Base-by-base conservation (phyloP, 805 yeast genomes). In the Saccharomycopsis amapae region DNA sequence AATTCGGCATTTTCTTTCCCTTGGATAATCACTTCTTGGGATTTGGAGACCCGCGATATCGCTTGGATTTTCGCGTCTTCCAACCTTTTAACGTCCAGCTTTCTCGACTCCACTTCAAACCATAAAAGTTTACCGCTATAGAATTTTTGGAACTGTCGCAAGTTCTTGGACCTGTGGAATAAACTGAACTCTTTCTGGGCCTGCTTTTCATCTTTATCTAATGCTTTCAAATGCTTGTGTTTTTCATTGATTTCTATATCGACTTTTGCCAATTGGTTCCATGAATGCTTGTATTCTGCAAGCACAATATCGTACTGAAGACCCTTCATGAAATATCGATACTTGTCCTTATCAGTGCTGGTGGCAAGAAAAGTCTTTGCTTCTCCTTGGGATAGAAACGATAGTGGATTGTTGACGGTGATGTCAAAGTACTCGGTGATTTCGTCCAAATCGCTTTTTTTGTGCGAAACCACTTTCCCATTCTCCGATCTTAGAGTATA, bases 361-460 rank as follows among this genome's bases (percentile, higher is more conserved):
- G 81, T 76, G 1, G 95, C 84, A 51, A 90, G 65, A 58, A 93
- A 90, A n/a, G 89, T 84, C 53, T 95, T 76, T 2, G 98, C 97
- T 50, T 81, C 85, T 55, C 93, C 97, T 61, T 93, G 98, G 1
- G 95, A 86, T 40, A 93, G 68, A 56, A 93, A 85, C 1, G 95
- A 85, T 75, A 93, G 77, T 4, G 97, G 96, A 56, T 93, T 93
- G 55, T 80, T 89, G 20, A 93, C 81, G 4, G 85, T 79, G 37
- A 90, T 80, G 37, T 82, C 78, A 58, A 81, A 87, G 51, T 72
- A 75, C 53, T 75, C 79, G 38, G 87, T 63, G 2, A 93, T 80
- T 4, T 73, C 74, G 53, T 78, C 86, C 26, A 93, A 63, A 12
- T 79, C 83, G 26, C 71, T 68, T 49, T 79, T 81, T 56, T 80